Percentiles rank a stretch among this genome's conserved stretches.
phyloP scores from a whole-genome alignment of 2,329 filamentous ascomycete genomes.

The Lasiodiplodia gonubiensis region DNA sequence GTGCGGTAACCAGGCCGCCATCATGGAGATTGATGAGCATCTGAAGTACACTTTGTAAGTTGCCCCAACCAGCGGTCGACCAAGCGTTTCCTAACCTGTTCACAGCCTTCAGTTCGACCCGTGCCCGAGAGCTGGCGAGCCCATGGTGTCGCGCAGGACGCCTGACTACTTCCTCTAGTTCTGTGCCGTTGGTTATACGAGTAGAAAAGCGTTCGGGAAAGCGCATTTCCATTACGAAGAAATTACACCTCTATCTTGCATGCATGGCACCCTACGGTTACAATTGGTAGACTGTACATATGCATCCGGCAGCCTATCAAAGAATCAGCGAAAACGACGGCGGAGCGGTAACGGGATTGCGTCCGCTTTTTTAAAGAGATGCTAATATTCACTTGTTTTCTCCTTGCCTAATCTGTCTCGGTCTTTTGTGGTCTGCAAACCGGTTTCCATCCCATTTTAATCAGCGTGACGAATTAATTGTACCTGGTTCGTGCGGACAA shows the following conservation, averaged over 20 bases:
- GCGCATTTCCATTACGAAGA: constrained; percentile 26
- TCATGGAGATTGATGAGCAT: constrained; percentile 99
- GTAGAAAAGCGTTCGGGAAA: constrained; percentile 22
- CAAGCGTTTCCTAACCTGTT: background rate
- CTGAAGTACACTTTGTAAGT: constrained; percentile 99
- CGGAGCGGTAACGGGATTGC: constrained; percentile 20
- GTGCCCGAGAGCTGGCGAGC: constrained; percentile 94
- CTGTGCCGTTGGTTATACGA: constrained; percentile 20
- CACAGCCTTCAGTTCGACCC: constrained; percentile 96
- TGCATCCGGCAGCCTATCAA: constrained; percentile 32
- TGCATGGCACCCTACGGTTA: constrained; percentile 19
- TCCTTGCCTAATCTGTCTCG: constrained; percentile 1
- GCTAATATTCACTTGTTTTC: constrained; percentile 21
- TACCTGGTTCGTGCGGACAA: constrained; percentile 7
- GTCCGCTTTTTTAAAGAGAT: constrained; percentile 15
- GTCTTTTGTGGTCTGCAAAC: background rate
- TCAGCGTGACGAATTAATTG: constrained; percentile 3
- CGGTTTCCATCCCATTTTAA: background rate
- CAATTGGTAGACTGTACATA: constrained; percentile 34
- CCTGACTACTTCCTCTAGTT: constrained; percentile 96
- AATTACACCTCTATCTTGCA: constrained; percentile 20
- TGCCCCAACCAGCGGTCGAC: background rate
- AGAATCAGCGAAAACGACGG: constrained; percentile 19
- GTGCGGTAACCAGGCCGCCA: constrained; percentile 98
- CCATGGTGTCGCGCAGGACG: constrained; percentile 94